Evolutionary conservation across 129 eudicot genomes (phyloP), one percentile per base, ranked within the genome.

Genomic region (Chrysanthemum lavandulifolium): DNA sequence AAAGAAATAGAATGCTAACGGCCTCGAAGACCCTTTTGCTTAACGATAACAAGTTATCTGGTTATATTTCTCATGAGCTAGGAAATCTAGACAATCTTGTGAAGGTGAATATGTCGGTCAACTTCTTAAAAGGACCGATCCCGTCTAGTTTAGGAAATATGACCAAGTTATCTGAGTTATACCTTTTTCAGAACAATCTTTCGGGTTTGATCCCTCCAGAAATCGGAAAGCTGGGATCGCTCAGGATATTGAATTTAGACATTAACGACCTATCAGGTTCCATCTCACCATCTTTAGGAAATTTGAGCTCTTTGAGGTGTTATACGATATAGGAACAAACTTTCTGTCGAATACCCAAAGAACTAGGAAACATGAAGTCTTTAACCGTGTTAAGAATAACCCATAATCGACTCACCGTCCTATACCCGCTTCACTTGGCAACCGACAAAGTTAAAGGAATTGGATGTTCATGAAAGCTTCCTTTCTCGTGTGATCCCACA

Each of bases 231-330:
- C 57, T 55, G 15, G 29, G 14, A 71, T 54, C 53, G 11, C 64
- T 71, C 18, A 59, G 10, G 53, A 14, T 40, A 15, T n/a, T 71
- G 2, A 47, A 15, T 19, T 21, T 71, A 31, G 31, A 14, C 66
- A 31, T 0, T 21, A 74, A 74, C 33, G 13, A 62, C 6, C 40
- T 74, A 2, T 27, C 61, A n/a, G 70, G 75, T 53, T 23, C 43
- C 4, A 80, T 80, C 67, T 80, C 84, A 43, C 66, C 72, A 16
- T 80, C 80, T 31, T 80, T 80, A 27, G 84, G 80, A 68, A 75
- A 74, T 13, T 62, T 80, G 54, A 53, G 61, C 53, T 74, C 67
- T 4, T 68, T 80, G 62, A 69, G 6, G 45, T 19, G 2, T 25
- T 80, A 57, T 53, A 69, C 64, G 0, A 47, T 74, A 58, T 13